These are phyloP conservation scores for Monosporozyma unispora DNA, from an alignment of 805 yeast genomes.

Conservation along the genomic window DNA sequence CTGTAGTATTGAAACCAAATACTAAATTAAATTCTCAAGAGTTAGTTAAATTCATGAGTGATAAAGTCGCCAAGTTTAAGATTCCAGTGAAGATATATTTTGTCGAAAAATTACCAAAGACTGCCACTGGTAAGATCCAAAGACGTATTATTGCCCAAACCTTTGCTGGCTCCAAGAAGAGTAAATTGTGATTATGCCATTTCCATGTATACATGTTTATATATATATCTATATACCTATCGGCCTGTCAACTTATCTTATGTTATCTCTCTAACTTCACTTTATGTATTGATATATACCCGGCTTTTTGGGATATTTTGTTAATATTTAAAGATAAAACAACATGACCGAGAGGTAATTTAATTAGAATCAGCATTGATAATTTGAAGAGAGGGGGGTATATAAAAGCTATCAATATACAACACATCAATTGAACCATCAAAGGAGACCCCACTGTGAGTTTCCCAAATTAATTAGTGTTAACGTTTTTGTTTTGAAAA, in stretches of 20 bases:
- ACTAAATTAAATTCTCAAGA: slow-evolving; percentile 34
- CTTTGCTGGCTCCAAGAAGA: slow-evolving; percentile 24
- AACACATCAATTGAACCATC: background rate
- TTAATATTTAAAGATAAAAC: background rate
- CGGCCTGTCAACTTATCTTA: no score
- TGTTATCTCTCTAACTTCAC: background rate
- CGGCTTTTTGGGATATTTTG: background rate
- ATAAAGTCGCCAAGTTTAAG: slow-evolving; percentile 47
- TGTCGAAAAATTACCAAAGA: slow-evolving; percentile 57
- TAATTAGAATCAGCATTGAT: background rate
- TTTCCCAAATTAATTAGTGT: background rate
- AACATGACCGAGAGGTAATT: background rate
- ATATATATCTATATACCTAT: background rate
- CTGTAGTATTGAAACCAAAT: slow-evolving; percentile 46
- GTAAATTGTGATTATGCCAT: background rate
- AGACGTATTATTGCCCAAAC: slow-evolving; percentile 52
- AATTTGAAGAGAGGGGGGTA: background rate
- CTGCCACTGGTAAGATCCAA: slow-evolving; percentile 73
- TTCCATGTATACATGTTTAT: background rate
- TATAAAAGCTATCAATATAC: background rate
- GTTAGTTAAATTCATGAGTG: slow-evolving; percentile 37
- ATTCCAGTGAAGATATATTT: slow-evolving; percentile 51
- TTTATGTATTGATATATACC: background rate
- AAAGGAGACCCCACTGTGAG: background rate
- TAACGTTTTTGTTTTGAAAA: background rate